phyloP scores from a whole-genome alignment of 2,329 filamentous ascomycete genomes.

The Stemphylium lycopersici region DNA sequence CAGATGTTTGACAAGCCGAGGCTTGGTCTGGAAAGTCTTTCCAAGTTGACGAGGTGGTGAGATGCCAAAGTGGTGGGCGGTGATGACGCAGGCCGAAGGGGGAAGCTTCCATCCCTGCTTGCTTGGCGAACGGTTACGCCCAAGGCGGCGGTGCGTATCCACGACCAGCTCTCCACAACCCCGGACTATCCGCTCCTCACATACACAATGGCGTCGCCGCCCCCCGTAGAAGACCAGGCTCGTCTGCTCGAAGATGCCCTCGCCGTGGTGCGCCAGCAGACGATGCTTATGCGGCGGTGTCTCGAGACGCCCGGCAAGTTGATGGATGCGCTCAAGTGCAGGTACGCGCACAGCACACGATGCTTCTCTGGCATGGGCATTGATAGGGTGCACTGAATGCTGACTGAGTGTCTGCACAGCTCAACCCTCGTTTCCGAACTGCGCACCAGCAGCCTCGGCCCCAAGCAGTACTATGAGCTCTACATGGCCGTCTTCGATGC shows the following conservation, averaged over 20 bases:
- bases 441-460: slow-evolving; percentile 94
- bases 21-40: background rate
- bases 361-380: background rate
- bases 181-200: slow-evolving; percentile 29
- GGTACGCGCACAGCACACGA: slow-evolving; percentile 62
- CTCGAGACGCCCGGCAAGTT: slow-evolving; percentile 97
- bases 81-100: slow-evolving; percentile 38
- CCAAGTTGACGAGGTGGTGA: background rate
- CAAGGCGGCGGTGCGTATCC: slow-evolving; percentile 28
- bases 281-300: slow-evolving; percentile 95
- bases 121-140: slow-evolving; percentile 34
- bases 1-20: background rate
- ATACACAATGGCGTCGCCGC: slow-evolving; percentile 54
- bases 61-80: background rate
- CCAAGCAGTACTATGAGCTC: slow-evolving; percentile 99
- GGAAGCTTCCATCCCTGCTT: slow-evolving; percentile 35
- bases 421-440: slow-evolving; percentile 98
- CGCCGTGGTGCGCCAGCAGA: slow-evolving; percentile 95
- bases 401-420: slow-evolving; percentile 56
- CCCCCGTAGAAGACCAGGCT: slow-evolving; percentile 66
- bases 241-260: slow-evolving; percentile 97
- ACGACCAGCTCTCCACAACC: slow-evolving; percentile 37
- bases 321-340: slow-evolving; percentile 99
- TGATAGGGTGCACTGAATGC: background rate
- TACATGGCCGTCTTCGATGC: slow-evolving; percentile 99